Base-by-base conservation (phyloP, 1,284 basidiomycete genomes). In the Vanrija sp. region DNA sequence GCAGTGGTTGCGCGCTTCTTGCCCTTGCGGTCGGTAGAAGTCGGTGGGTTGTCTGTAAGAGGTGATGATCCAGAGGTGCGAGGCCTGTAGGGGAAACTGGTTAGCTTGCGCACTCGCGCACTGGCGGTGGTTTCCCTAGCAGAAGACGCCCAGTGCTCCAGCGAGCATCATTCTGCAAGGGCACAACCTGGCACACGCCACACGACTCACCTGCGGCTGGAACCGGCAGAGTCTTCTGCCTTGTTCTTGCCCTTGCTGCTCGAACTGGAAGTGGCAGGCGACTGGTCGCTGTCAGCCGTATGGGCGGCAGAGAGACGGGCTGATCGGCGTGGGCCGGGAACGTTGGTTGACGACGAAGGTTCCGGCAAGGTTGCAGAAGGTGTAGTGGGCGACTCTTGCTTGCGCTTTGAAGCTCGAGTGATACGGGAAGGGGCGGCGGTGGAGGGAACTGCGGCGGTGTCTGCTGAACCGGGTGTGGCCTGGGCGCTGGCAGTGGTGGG, bases 1-100 rank as follows among this genome's bases (percentile, higher is more conserved):
- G 47, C 50, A 8, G 60, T 45, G 25, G 56, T 37, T 4, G 67
- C 72, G 42, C 65, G 62, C 44, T 70, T 72, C 59, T 74, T 74
- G 47, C 71, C 72, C 55, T 74, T 72, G 45, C 61, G 64, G 52
- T 74, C 71, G 39, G 45, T 27, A 18, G 49, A 44, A 7, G 45
- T 47, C 10, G 50, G 27, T 12, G 41, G 20, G 12, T 31, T 31
- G 19, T 47, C 45, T 27, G 37, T 37, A 16, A 35, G 45, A 20
- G 53, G 37, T 9, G 52, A 43, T 22, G 54, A 39, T n/a, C 31
- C 23, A 20, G 54, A 46, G n/a, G 50, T 41, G 7, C 48, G 43
- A 14, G 54, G 31, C 37, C 53, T 54, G 19, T 39, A 23, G 18
- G 20, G 31, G 12, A 31, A 31, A 3, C 12, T 12, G 31, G 12